Base-by-base conservation (phyloP, 371 early-diverging fungal genomes). In the Mortierella sp. region DNA sequence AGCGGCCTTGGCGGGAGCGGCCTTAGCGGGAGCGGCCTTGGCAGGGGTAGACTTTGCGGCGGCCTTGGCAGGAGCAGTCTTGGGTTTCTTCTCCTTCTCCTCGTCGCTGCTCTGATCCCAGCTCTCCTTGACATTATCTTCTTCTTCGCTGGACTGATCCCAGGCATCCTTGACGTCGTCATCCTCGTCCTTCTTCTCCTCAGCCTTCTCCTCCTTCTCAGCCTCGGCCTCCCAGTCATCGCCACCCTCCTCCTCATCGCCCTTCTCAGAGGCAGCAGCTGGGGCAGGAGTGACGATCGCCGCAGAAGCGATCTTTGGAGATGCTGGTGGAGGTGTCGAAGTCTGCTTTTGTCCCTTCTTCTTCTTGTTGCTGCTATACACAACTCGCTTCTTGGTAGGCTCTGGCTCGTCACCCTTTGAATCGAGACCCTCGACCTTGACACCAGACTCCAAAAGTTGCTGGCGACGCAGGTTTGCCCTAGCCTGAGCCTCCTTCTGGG, bases 401-500 rank as follows among this genome's bases (percentile, higher is more conserved):
- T 57, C 76, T 12, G 64, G 60, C 18, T 67, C 74, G 15, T 82
- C 85, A 47, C 74, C 75, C 16, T 75, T 79, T 56, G 81, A 84
- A 9, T 68, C 82, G 25, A 97, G 85, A 46, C 93, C 97, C 47
- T 91, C 91, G 25, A 97, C 88, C 80, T 92, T 94, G 72, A 93
- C 83, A 21, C 94, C 96, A 6, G 94, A 87, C 43, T 87, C 90
- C 25, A 95, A 80, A 83, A 98, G 81, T 57, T 91, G 94, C 70
- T 97, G 87, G 51, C 93, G 88, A 74, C 90, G 90, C 56, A 91
- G 84, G 62, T 92, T 87, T 55, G 91, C 93, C 58, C 83, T 84
- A 19, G 89, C 89, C 74, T 94, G 90, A 45, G 93, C 95, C 71
- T 92, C 93, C 84, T 94, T 96, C 83, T 99, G 95, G n/a, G 95